phyloP scores from a whole-genome alignment of 2,329 filamentous ascomycete genomes.

The Cordyceps javanica region DNA sequence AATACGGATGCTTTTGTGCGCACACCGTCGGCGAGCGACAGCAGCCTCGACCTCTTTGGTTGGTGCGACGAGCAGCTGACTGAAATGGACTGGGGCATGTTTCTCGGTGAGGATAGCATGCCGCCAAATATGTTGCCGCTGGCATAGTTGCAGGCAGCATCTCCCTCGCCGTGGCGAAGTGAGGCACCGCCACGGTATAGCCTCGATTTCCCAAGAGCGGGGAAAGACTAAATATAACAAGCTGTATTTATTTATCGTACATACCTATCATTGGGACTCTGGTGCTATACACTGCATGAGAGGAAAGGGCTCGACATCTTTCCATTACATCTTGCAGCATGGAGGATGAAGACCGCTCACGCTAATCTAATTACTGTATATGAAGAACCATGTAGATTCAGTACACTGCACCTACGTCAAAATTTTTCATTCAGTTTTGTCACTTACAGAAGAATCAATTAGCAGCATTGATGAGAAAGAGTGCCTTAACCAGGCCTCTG shows the following conservation, averaged over 20 bases:
- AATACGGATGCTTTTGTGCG: slow-evolving; percentile 17
- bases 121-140: slow-evolving; percentile 6
- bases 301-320: too few species aligned
- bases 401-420: not conserved
- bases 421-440: not conserved
- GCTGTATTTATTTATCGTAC: too few species aligned
- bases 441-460: not conserved
- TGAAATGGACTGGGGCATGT: slow-evolving; percentile 22
- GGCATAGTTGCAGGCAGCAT: not conserved
- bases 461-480: not conserved
- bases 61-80: slow-evolving; percentile 24
- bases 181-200: too few species aligned
- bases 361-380: too few species aligned
- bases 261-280: too few species aligned
- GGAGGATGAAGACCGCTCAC: too few species aligned
- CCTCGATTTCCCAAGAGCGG: too few species aligned
- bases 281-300: too few species aligned
- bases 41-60: slow-evolving; percentile 21
- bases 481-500: not conserved
- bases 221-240: too few species aligned
- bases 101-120: slow-evolving; percentile 19
- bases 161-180: too few species aligned
- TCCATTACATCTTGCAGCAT: too few species aligned
- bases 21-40: slow-evolving; percentile 21
- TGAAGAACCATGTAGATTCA: not conserved